Base-by-base conservation (phyloP, 2,329 filamentous ascomycete genomes). In the Talaromyces sp. region DNA sequence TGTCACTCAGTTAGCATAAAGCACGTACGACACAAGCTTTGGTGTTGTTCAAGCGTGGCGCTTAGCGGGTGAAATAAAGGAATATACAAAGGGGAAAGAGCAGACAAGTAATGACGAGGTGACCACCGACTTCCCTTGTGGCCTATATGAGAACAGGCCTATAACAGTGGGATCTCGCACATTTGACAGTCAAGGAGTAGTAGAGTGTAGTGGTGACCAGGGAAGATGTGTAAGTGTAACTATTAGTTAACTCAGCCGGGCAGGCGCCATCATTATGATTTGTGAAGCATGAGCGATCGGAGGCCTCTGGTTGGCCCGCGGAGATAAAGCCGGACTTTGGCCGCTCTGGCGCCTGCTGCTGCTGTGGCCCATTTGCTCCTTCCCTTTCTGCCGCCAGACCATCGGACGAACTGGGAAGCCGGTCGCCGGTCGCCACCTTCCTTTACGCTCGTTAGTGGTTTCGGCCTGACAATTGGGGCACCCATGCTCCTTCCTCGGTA, bases 1-100 rank as follows among this genome's bases (percentile, higher is more conserved):
- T 59, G 57, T 37, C 57, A 59, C 57, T 52, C 57, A 25, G 13
- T 40, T 31, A 37, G 25, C 37, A 59, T 41, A 11, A 28, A 48
- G 22, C 21, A 25, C 28, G 35, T 15, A 36, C 36, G 31, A 52
- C 11, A 51, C 33, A n/a, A 46, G 25, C n/a, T n/a, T 19, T 46
- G 25, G 9, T 39, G 36, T 46, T 17, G 25, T 19, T 33, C n/a
- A 21, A 48, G 28, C 28, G 43, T 33, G 17, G 45, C n/a, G 43
- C 43, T 35, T 48, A 5, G 28, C 5, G 2, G n/a, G 17, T n/a
- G n/a, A n/a, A n/a, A n/a, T n/a, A n/a, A n/a, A n/a, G 7, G 8
- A 17, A 3, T 28, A 28, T 28, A 19, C 19, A 10, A 19, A 48
- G 10, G 4, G 5, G 11, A 15, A 33, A 48, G 28, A 35, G n/a